Evolutionary conservation across 176 grass and related monocot species (phyloP).

Genomic region (Typha latifolia): DNA sequence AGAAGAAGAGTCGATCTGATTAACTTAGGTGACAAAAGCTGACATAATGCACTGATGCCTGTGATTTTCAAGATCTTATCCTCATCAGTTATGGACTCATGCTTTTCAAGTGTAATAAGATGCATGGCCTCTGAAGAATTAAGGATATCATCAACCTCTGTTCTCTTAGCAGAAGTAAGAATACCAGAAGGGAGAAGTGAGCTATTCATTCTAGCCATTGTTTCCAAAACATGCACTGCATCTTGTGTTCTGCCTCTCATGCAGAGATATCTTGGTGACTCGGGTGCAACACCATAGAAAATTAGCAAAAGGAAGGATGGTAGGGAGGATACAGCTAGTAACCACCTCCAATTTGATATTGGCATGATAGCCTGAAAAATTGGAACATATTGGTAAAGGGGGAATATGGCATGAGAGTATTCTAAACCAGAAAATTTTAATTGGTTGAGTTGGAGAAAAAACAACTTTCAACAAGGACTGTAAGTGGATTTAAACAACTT

Average conservation of each 20-base stretch:
- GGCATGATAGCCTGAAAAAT: constrained; percentile 52
- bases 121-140: constrained; percentile 25
- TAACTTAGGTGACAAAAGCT: constrained; percentile 38
- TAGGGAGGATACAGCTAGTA: constrained; percentile 42
- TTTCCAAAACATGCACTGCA: constrained; percentile 41
- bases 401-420: background rate
- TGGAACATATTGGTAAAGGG: background rate
- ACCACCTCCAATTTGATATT: constrained; percentile 60
- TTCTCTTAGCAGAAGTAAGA: constrained; percentile 27
- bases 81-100: constrained; percentile 5
- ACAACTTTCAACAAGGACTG: no score
- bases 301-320: constrained; percentile 55
- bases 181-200: constrained; percentile 39
- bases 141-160: constrained; percentile 7
- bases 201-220: constrained; percentile 54
- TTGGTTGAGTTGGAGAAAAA: no score
- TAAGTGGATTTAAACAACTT: no score
- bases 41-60: constrained; percentile 22
- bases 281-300: constrained; percentile 44
- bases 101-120: constrained; percentile 26
- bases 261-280: constrained; percentile 78
- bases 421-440: background rate
- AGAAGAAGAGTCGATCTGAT: constrained; percentile 54
- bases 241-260: constrained; percentile 35
- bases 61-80: constrained; percentile 1